phyloP scores from a whole-genome alignment of 495 filamentous ascomycete species.

The Alectoria sarmentosa region DNA sequence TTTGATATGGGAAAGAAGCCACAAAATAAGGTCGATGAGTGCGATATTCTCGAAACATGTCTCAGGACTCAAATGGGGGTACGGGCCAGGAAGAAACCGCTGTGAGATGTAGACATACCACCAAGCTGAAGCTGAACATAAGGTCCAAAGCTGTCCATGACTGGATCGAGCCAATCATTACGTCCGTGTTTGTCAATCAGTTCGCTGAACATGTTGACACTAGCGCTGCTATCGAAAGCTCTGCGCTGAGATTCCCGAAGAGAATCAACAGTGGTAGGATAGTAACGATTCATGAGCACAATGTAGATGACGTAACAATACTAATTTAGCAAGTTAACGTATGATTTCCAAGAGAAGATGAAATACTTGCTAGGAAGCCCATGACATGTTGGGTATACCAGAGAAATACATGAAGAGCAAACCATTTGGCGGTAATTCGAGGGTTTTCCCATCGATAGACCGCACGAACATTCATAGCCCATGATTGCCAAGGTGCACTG shows the following conservation, averaged over 20 bases:
- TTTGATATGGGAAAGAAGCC: not conserved
- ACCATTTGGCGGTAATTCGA: constrained; percentile 31
- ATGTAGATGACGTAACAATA: constrained; percentile 35
- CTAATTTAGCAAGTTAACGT: constrained; percentile 12
- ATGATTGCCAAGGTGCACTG: constrained; percentile 39
- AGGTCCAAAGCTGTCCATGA: constrained; percentile 35
- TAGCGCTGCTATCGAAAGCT: constrained; percentile 26
- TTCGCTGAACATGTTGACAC: constrained; percentile 34
- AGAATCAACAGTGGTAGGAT: constrained; percentile 31
- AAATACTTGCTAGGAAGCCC: constrained; percentile 33
- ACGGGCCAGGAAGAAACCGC: not conserved
- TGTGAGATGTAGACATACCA: constrained; percentile 12
- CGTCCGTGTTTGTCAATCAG: constrained; percentile 39
- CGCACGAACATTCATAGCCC: constrained; percentile 32
- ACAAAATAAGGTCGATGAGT: not conserved
- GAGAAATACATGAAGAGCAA: constrained; percentile 32
- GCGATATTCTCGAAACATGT: not conserved
- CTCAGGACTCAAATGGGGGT: not conserved
- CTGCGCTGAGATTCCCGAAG: constrained; percentile 34
- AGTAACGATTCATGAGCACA: constrained; percentile 33
- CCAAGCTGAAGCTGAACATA: constrained; percentile 38
- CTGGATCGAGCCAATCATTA: constrained; percentile 35
- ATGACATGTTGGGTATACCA: constrained; percentile 35
- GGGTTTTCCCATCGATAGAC: constrained; percentile 42
- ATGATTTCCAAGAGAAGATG: not conserved